These are phyloP conservation scores for Knoxia roxburghii DNA, from an alignment of 257 asterid genomes.

Conservation along the genomic window DNA sequence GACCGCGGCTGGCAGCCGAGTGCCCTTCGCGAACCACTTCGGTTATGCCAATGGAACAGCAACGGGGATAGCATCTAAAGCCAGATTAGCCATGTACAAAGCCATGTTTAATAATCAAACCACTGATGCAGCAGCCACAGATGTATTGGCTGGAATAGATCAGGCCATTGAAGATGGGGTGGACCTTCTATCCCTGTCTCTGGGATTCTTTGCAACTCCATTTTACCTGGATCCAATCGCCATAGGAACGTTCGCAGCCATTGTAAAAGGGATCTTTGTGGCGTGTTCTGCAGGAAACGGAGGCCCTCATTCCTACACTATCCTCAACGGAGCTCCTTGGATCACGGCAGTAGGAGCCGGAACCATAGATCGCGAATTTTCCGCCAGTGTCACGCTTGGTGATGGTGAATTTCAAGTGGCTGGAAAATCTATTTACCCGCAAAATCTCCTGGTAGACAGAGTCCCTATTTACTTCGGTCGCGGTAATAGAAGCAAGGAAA, in stretches of 20 bases:
- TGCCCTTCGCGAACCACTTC: conserved; percentile 11
- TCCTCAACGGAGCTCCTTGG: conserved; percentile 21
- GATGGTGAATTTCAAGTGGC: background rate
- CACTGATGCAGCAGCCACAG: conserved; percentile 3
- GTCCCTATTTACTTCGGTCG: conserved; percentile 9
- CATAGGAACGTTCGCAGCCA: conserved; percentile 15
- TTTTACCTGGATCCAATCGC: conserved; percentile 20
- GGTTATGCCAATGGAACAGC: conserved; percentile 23
- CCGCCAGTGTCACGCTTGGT: conserved; percentile 17
- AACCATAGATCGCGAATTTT: conserved; percentile 18
- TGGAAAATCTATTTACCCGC: conserved; percentile 15
- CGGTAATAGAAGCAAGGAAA: conserved; percentile 15
- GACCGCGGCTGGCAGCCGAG: conserved; percentile 15
- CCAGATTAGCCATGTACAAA: conserved; percentile 19
- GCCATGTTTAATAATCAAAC: background rate
- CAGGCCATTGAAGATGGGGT: conserved; percentile 26
- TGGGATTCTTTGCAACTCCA: conserved; percentile 19
- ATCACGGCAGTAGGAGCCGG: conserved; percentile 16
- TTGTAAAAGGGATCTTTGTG: conserved; percentile 18
- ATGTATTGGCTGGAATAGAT: conserved; percentile 16
- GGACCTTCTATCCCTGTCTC: conserved; percentile 12
- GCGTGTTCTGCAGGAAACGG: conserved; percentile 20
- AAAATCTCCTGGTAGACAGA: conserved; percentile 14
- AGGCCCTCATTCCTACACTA: conserved; percentile 15
- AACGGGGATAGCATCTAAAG: conserved; percentile 19